Percentiles rank a stretch among this genome's conserved stretches.
Evolutionary conservation across 352 stramenopile species (phyloP).

Genomic region (Pythium rhizo-oryzae): DNA sequence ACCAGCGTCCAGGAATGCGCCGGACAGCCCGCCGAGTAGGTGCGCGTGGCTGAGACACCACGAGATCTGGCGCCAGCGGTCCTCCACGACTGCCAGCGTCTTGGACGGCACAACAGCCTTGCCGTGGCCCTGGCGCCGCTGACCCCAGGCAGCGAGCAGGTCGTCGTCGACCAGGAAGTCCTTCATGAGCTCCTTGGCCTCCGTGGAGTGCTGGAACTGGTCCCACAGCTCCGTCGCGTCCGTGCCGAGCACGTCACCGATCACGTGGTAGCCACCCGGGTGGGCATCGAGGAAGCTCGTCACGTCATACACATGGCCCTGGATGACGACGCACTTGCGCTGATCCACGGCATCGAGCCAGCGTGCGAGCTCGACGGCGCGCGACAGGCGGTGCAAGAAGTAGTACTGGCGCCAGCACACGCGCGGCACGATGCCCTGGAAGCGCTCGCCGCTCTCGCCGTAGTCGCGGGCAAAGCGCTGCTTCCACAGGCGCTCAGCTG

Average conservation of each 20-base stretch:
- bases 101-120: neutral
- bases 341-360: constrained; percentile 42
- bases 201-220: constrained; percentile 65
- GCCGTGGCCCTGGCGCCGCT: neutral
- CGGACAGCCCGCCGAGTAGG: constrained; percentile 49
- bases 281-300: constrained; percentile 69
- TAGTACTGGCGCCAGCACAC: constrained; percentile 72
- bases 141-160: constrained; percentile 29
- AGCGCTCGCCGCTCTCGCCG: constrained; percentile 48
- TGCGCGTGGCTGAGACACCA: constrained; percentile 60
- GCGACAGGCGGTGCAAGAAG: constrained; percentile 68
- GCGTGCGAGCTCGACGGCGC: constrained; percentile 61
- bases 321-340: constrained; percentile 65
- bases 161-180: constrained; percentile 57
- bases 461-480: constrained; percentile 61
- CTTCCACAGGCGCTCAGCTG: constrained; percentile 49
- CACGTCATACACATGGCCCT: constrained; percentile 68
- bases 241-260: constrained; percentile 68
- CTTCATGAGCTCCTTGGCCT: constrained; percentile 67
- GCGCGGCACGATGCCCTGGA: constrained; percentile 51
- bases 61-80: constrained; percentile 55
- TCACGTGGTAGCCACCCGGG: constrained; percentile 69
- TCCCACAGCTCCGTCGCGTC: constrained; percentile 73
- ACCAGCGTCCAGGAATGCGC: constrained; percentile 41
- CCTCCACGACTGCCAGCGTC: constrained; percentile 33